Base-by-base conservation (phyloP, 2,329 filamentous ascomycete species). In the Nothophaeocryptopus gaeumannii region DNA sequence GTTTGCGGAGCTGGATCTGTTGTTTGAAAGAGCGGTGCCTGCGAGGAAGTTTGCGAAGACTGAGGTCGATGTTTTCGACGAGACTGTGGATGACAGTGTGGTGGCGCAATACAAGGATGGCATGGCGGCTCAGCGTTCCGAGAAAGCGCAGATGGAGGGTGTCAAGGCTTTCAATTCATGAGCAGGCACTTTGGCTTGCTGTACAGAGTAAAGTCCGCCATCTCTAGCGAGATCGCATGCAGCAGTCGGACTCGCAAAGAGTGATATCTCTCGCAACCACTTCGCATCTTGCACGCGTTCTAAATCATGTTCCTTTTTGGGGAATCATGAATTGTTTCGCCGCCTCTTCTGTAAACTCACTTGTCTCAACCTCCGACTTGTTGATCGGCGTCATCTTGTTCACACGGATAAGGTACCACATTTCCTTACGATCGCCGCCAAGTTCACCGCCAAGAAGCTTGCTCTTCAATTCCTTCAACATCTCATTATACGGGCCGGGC, bases 1-100 rank as follows among this genome's bases (percentile, higher is more conserved):
- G 0, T 96, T 92, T 64, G 90, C 89, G 5, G 90, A 96, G 70
- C 74, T 96, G 48, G 89, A 96, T 67, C 63, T 95, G 41, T 75
- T 96, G 41, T 96, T 96, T 63, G 88, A 95, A 72, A 78, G 81
- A 54, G 74, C 79, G 1, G 73, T 92, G 15, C 78, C 79, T 57
- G 87, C 88, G 5, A 77, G 89, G 61, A 85, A 89, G 62, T 95
- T 93, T 66, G 79, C 82, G 1, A 69, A 56, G 26, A 80, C 79
- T 0, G 56, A 74, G 32, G 75, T 82, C 2, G 76, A 83, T 65
- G 79, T 81, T 5, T 83, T 82, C 52, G 72, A 62, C 31, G 66
- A 66, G 56, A 61, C 68, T 11, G 67, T 74, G 42, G 63, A 67
- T 29, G 61, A 50, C 10, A 59, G 57, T 20, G 51, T 62, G 31